A percentile compares a stretch with the other conserved stretches of the same genome.
Evolutionary conservation across 192 early-diverging fungal species (phyloP).

Genomic region (Coemansia interrupta): DNA sequence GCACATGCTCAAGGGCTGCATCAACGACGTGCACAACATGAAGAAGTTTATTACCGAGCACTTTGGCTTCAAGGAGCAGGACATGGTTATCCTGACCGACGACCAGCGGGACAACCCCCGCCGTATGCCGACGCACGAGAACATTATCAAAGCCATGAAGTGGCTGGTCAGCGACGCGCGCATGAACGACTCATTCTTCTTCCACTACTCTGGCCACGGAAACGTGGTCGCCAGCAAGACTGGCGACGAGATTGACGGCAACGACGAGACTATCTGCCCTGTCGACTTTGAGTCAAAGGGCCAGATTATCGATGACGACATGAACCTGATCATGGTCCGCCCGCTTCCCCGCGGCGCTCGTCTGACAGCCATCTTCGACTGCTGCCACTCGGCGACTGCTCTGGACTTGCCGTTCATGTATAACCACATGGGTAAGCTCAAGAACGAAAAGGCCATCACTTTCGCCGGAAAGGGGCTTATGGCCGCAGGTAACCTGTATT

Average conservation of each 20-base stretch:
- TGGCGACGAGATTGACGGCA: constrained; percentile 77
- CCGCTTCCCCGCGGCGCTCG: constrained; percentile 68
- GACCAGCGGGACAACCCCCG: constrained; percentile 62
- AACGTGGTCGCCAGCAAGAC: constrained; percentile 55
- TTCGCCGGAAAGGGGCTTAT: constrained; percentile 42
- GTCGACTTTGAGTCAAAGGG: constrained; percentile 59
- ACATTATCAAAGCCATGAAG: constrained; percentile 71
- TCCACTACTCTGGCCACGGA: constrained; percentile 82
- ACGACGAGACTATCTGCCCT: constrained; percentile 78
- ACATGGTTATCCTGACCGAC: constrained; percentile 76
- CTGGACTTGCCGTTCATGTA: constrained; percentile 80
- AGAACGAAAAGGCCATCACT: constrained; percentile 51
- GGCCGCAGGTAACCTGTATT: constrained; percentile 30
- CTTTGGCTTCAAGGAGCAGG: constrained; percentile 64
- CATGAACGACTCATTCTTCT: constrained; percentile 78
- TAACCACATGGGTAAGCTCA: constrained; percentile 62
- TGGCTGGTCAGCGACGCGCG: constrained; percentile 75
- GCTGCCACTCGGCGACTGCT: constrained; percentile 79
- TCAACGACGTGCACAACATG: constrained; percentile 81
- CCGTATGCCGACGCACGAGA: constrained; percentile 67
- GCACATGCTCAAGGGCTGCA: constrained; percentile 69
- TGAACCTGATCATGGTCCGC: constrained; percentile 73
- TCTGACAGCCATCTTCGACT: constrained; percentile 80
- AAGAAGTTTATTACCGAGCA: constrained; percentile 64
- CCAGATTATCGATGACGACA: constrained; percentile 68